Conservation (phyloP, 2,329 filamentous ascomycete genomes). For the Pseudogymnoascus sp. region DNA sequence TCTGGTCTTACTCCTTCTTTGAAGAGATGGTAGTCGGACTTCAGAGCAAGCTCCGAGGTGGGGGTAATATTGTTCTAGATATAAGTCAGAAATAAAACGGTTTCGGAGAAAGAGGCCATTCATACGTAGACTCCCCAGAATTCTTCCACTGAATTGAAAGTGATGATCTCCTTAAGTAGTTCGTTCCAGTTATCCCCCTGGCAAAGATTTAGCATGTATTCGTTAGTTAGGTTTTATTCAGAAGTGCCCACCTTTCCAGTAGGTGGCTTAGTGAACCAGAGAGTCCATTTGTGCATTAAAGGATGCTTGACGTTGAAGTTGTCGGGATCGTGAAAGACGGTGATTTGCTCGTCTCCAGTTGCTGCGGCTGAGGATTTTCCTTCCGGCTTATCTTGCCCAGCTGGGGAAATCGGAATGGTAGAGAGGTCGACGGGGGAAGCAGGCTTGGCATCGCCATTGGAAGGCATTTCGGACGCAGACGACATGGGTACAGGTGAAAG, state of each 20-base stretch:
- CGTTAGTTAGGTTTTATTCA: constrained; percentile 3
- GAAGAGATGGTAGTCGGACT: constrained; percentile 99
- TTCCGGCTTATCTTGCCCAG: constrained; percentile 49
- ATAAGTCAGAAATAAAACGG: constrained; percentile 11
- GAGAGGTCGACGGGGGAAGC: constrained; percentile 56
- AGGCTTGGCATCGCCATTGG: constrained; percentile 16
- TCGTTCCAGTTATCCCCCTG: constrained; percentile 99
- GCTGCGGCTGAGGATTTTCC: constrained; percentile 37
- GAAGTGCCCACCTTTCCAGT: constrained; percentile 69
- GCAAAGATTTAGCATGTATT: constrained; percentile 19
- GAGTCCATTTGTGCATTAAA: constrained; percentile 93
- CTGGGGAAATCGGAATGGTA: constrained; percentile 60
- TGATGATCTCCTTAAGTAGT: constrained; percentile 95
- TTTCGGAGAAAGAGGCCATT: constrained; percentile 19
- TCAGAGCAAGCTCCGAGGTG: constrained; percentile 89
- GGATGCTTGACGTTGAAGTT: constrained; percentile 99
- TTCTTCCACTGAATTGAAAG: constrained; percentile 96
- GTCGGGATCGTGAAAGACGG: constrained; percentile 95
- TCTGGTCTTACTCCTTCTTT: constrained; percentile 94
- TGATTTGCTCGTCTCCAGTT: constrained; percentile 60
- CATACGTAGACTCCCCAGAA: constrained; percentile 99
- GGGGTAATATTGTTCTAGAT: constrained; percentile 93
- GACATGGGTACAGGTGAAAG: constrained; percentile 19
- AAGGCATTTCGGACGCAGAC: constrained; percentile 19
- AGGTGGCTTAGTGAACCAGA: constrained; percentile 99